A percentile compares a stretch with the other conserved stretches of the same genome.
phyloP scores from a whole-genome alignment of 2,329 filamentous ascomycete genomes.

The Thelonectria blattea region DNA sequence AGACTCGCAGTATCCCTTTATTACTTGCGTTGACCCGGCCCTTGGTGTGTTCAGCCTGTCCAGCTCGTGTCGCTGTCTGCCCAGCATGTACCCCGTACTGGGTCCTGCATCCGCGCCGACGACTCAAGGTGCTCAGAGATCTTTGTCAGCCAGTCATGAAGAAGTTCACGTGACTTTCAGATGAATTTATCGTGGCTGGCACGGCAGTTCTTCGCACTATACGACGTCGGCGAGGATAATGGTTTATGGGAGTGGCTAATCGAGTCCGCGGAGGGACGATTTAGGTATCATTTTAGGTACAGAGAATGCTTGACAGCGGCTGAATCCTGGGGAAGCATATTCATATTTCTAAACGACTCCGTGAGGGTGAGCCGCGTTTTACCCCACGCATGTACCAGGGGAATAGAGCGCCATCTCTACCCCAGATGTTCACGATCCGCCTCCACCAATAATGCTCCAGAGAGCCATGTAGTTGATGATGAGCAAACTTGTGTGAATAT shows the following conservation, averaged over 20 bases:
- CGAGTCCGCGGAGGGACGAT: neutral
- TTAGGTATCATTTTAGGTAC: neutral
- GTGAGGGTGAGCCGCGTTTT: neutral
- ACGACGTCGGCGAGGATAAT: no score
- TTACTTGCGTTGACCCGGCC: slow-evolving; percentile 7
- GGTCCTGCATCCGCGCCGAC: slow-evolving; percentile 24
- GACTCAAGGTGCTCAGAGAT: slow-evolving; percentile 26
- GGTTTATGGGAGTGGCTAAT: neutral
- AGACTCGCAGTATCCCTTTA: slow-evolving; percentile 6
- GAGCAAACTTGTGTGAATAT: no score
- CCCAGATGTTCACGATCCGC: slow-evolving; percentile 17
- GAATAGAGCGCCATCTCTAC: slow-evolving; percentile 17
- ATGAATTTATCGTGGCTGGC: neutral
- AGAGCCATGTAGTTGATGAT: neutral
- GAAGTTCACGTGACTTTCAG: slow-evolving; percentile 10
- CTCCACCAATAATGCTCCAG: slow-evolving; percentile 17
- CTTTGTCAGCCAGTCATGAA: slow-evolving; percentile 24
- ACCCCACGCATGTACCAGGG: slow-evolving; percentile 19
- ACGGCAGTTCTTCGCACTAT: no score
- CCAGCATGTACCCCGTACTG: slow-evolving; percentile 33
- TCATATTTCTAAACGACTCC: neutral
- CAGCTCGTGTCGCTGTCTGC: slow-evolving; percentile 21
- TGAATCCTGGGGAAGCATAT: neutral
- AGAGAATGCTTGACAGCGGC: neutral
- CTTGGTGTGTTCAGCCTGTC: slow-evolving; percentile 13